Evolutionary conservation across 768 basidiomycete genomes (phyloP).

Genomic region (Mycena vitilis): DNA sequence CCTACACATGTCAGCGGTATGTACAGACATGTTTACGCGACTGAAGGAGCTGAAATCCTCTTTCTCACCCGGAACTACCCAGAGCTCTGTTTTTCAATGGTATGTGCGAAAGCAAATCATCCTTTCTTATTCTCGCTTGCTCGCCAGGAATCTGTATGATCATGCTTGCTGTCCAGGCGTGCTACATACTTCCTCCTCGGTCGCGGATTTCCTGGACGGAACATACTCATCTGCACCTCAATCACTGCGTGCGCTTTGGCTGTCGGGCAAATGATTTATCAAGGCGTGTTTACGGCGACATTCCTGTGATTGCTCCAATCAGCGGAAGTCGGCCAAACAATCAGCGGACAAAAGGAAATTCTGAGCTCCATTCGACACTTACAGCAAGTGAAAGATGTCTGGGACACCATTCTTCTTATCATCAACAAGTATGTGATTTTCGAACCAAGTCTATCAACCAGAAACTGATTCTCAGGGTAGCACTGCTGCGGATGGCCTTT

Average conservation of each 20-base stretch:
- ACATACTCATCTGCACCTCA: background rate
- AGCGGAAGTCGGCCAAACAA: background rate
- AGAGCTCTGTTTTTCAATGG: background rate
- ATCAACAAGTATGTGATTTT: background rate
- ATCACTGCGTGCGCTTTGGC: background rate
- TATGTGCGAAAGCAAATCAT: background rate
- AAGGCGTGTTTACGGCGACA: background rate
- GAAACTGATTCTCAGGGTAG: background rate
- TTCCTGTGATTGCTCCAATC: background rate
- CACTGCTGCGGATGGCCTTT: background rate
- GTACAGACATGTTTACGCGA: too few species aligned
- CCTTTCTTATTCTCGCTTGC: background rate
- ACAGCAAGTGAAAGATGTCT: background rate
- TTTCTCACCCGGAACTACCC: too few species aligned
- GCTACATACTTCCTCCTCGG: slow-evolving; percentile 8
- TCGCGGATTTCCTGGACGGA: background rate
- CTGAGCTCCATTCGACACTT: background rate
- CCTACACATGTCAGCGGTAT: too few species aligned
- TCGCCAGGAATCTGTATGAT: slow-evolving; percentile 9
- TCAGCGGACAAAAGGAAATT: background rate
- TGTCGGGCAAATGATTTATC: background rate
- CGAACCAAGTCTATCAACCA: too few species aligned
- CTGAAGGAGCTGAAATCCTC: too few species aligned
- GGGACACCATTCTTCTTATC: background rate
- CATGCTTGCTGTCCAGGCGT: background rate